Evolutionary conservation across 2,329 filamentous ascomycete species (phyloP).

Genomic region (Chaetomium globosum): DNA sequence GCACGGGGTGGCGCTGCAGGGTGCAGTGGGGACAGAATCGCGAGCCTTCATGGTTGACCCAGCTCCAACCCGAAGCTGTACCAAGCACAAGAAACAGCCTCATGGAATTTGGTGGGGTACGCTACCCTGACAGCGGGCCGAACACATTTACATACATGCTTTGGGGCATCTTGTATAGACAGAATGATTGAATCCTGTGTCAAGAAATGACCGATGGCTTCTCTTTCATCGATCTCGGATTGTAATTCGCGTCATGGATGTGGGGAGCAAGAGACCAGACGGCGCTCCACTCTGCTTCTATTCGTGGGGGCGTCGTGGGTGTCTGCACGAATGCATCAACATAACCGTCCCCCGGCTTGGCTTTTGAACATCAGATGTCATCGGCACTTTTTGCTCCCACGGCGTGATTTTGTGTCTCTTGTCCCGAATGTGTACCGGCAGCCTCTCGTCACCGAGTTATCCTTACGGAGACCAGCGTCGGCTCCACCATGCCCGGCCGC

Average conservation of each 20-base stretch:
- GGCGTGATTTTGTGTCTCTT: constrained; percentile 1
- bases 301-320: constrained; percentile 22
- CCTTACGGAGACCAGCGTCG: constrained; percentile 24
- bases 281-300: constrained; percentile 3
- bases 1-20: constrained; percentile 17
- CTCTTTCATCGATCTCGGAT: neutral
- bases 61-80: constrained; percentile 3
- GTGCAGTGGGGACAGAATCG: neutral
- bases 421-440: constrained; percentile 3
- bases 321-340: constrained; percentile 24
- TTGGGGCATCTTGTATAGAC: too few species aligned
- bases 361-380: constrained; percentile 19
- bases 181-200: neutral
- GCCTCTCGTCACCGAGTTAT: constrained; percentile 18
- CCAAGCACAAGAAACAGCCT: neutral
- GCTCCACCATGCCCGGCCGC: neutral
- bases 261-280: neutral
- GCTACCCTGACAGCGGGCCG: neutral
- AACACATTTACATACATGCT: neutral
- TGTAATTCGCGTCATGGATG: neutral
- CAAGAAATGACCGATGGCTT: neutral
- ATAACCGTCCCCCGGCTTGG: neutral
- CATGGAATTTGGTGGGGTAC: constrained; percentile 8
- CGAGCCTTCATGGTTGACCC: neutral
- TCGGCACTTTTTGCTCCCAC: constrained; percentile 18